These are phyloP conservation scores for Fraxinus platypoda DNA, from an alignment of 305 asterid genomes.

Conservation along the genomic window DNA sequence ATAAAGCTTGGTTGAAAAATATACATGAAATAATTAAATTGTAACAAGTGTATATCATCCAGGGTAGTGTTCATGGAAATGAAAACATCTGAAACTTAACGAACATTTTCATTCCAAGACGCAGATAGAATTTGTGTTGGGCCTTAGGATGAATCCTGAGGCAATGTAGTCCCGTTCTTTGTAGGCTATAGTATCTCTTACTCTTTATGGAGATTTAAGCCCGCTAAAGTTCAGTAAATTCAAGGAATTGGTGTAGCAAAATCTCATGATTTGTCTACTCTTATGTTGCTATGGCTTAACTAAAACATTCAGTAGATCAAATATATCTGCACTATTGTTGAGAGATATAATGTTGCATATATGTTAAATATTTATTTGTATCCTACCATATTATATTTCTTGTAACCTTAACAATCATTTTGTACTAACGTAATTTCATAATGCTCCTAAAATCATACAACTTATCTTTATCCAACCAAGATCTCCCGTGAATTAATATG, in stretches of 20 bases:
- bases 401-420: neutral
- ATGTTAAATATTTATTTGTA: neutral
- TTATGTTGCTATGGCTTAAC: too few relatives aligned
- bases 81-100: neutral
- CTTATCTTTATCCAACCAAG: neutral
- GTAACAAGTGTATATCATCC: neutral
- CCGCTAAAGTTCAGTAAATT: neutral
- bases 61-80: neutral
- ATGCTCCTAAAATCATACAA: neutral
- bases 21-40: too few relatives aligned
- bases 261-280: too few relatives aligned
- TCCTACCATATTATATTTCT: neutral
- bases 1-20: neutral
- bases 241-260: neutral
- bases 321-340: neutral
- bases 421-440: neutral
- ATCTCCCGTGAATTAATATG: neutral
- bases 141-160: neutral
- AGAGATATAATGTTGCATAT: neutral
- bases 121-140: neutral
- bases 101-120: neutral
- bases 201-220: neutral
- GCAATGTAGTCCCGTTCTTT: neutral
- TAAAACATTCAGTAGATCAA: neutral
- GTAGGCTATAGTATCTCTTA: neutral